Evolutionary conservation across 2,329 filamentous ascomycete genomes (phyloP), one percentile per base, ranked within the genome.

Genomic region (Apiospora koreana): DNA sequence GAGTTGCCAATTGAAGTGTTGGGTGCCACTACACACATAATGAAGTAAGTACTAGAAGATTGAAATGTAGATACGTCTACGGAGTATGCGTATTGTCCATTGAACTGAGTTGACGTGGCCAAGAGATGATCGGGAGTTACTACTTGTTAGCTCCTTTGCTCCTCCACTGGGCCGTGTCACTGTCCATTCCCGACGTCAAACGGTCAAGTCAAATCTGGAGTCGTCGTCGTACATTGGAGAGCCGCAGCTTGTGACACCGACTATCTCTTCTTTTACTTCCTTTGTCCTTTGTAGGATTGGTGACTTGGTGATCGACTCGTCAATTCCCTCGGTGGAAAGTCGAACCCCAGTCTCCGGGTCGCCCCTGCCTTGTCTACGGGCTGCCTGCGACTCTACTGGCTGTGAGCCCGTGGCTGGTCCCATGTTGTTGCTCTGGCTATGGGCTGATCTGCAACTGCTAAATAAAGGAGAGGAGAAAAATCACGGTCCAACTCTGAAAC

Each of bases 371-470:
- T 8, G 38, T 12, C 38, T 38, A 38, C 35, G 35, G 35, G 35
- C 9, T 38, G 35, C 14, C 2, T 41, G 9, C 38, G n/a, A n/a
- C n/a, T n/a, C n/a, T n/a, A 41, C 9, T 3, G 12, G 41, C 41
- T 16, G 41, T 5, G 41, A 43, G 41, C 14, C 14, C 14, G 41
- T 43, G 41, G 41, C 16, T 43, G 41, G 41, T 43, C n/a, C 46
- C n/a, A 23, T 48, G 10, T 48, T 25, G 46, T 58, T 35, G 54
- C 54, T 62, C 7, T 62, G 31, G 54, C 31, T 62, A 62, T 62
- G 54, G 54, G 54, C 18, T 31, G 54, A 62, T 62, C 54, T 62
- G 54, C 54, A 62, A 38, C 31, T 62, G 31, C 50, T 58, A 62
- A 62, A 62, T 62, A 62, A 62, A 62, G 54, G 54, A 38, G 18